Percentiles rank a stretch among this genome's conserved stretches.
phyloP scores from a whole-genome alignment of 2,329 filamentous ascomycete species.

The Parascedosporium putredinis region DNA sequence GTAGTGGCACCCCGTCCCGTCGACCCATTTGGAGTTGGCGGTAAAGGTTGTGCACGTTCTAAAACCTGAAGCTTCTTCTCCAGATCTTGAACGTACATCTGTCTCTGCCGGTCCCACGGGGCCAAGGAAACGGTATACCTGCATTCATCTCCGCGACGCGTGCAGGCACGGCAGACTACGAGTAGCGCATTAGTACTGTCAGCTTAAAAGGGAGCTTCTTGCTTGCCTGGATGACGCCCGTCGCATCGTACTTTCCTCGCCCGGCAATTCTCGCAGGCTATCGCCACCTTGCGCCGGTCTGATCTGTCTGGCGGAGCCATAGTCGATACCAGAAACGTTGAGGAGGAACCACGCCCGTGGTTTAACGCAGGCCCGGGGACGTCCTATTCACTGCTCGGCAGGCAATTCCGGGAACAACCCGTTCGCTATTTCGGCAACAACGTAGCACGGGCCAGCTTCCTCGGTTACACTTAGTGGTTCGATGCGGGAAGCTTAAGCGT shows the following conservation, averaged over 20 bases:
- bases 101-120: neutral
- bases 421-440: no score
- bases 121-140: conserved; percentile 1
- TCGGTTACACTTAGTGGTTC: no score
- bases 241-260: conserved; percentile 2
- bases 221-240: neutral
- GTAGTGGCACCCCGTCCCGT: neutral
- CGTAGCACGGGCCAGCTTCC: no score
- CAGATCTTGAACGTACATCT: neutral
- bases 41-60: neutral
- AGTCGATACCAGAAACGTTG: no score
- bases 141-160: neutral
- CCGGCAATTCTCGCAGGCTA: conserved; percentile 4
- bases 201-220: neutral
- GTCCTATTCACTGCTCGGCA: no score
- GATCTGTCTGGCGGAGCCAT: neutral
- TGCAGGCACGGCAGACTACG: neutral
- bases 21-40: neutral
- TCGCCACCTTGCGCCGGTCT: neutral
- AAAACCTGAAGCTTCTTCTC: neutral
- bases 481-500: neutral
- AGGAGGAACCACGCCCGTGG: no score
- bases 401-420: no score
- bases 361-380: no score
- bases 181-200: neutral